These are phyloP conservation scores for Cladosporium sp. DNA, from an alignment of 2,329 filamentous ascomycete genomes.

Conservation along the genomic window DNA sequence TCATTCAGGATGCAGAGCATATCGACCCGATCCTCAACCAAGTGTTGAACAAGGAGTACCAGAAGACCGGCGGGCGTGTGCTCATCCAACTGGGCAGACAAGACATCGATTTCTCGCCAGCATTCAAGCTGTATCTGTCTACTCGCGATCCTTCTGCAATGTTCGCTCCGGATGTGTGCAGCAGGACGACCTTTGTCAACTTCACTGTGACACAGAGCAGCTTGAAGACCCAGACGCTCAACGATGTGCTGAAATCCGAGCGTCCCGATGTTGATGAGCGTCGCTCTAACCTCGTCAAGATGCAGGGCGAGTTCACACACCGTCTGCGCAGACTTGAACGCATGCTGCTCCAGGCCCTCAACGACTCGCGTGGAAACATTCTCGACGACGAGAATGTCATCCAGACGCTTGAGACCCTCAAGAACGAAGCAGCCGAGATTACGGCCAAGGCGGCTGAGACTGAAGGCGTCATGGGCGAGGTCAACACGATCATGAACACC, in stretches of 20 bases:
- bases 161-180: constrained; percentile 96
- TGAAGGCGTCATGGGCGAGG: constrained; percentile 96
- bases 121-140: constrained; percentile 92
- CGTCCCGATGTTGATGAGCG: constrained; percentile 95
- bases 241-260: constrained; percentile 96
- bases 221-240: constrained; percentile 94
- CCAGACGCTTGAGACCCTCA: constrained; percentile 93
- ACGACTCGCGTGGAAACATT: constrained; percentile 96
- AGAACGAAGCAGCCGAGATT: constrained; percentile 96
- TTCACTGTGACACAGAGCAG: constrained; percentile 99
- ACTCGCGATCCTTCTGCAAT: constrained; percentile 94
- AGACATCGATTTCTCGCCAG: constrained; percentile 97
- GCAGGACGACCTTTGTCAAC: constrained; percentile 97
- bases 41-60: constrained; percentile 98
- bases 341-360: constrained; percentile 87
- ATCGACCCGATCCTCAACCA: constrained; percentile 97
- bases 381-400: constrained; percentile 98
- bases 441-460: constrained; percentile 95
- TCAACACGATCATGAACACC: constrained; percentile 91
- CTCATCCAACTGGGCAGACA: constrained; percentile 98
- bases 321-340: constrained; percentile 95
- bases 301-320: constrained; percentile 99
- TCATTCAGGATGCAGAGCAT: constrained; percentile 97
- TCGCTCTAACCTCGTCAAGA: constrained; percentile 94
- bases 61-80: constrained; percentile 95